phyloP scores from a whole-genome alignment of 2,329 filamentous ascomycete genomes.

The Aureobasidium mangrovei region DNA sequence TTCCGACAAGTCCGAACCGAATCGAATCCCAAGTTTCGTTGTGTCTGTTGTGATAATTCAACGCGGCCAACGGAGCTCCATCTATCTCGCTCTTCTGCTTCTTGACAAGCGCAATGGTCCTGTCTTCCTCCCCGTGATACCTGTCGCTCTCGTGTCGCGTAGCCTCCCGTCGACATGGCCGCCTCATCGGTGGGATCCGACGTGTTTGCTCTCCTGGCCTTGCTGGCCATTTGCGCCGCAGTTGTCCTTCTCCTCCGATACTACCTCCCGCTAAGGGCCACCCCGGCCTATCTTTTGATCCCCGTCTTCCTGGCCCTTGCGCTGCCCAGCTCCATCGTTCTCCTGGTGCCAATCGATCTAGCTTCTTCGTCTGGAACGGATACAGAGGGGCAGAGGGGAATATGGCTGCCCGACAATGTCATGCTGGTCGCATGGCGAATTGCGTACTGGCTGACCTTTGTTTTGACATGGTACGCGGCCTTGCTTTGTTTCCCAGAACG shows the following conservation, averaged over 20 bases:
- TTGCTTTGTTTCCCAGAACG: not conserved
- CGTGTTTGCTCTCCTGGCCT: slow-evolving; percentile 64
- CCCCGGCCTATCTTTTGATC: slow-evolving; percentile 79
- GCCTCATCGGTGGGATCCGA: slow-evolving; percentile 66
- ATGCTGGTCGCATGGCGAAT: slow-evolving; percentile 88
- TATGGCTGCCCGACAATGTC: slow-evolving; percentile 75
- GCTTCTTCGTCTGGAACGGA: slow-evolving; percentile 72
- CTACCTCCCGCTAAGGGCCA: slow-evolving; percentile 83
- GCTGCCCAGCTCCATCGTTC: slow-evolving; percentile 79
- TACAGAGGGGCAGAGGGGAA: slow-evolving; percentile 59
- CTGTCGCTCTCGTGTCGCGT: not conserved
- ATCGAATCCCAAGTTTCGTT: no score
- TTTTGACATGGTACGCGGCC: slow-evolving; percentile 68
- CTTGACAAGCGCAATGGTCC: not conserved
- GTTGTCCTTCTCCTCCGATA: slow-evolving; percentile 80
- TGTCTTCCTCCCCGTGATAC: not conserved
- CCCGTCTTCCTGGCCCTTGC: slow-evolving; percentile 95
- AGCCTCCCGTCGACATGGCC: slow-evolving; percentile 27
- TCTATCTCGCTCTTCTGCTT: no score
- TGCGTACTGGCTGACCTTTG: slow-evolving; percentile 94
- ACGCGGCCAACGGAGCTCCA: no score
- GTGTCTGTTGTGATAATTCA: no score
- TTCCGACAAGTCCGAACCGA: no score
- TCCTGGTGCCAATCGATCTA: slow-evolving; percentile 92
- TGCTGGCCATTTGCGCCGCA: slow-evolving; percentile 63